Evolutionary conservation across 1,284 basidiomycete genomes (phyloP), one percentile per base, ranked within the genome.

Genomic region (Ustilago sp.): DNA sequence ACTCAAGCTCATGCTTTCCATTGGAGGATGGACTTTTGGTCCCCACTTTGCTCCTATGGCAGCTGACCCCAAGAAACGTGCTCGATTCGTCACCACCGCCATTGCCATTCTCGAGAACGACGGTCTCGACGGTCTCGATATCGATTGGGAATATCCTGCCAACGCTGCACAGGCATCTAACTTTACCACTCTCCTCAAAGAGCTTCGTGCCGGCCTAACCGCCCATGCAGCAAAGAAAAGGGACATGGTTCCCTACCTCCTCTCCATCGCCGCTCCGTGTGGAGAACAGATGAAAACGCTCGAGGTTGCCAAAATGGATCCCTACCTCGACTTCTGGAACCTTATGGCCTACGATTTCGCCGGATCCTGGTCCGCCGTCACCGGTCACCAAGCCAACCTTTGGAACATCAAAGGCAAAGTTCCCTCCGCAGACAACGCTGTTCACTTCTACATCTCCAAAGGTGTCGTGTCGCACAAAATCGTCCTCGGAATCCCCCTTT

Each of bases 81-180:
- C 89, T 11, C 90, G 87, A 6, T 98, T 97, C 81, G 92, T 94
- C 48, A 85, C 86, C 43, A 90, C 88, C 54, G 91, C 92, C 0
- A 90, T 95, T 41, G 88, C 89, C 63, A 84, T 95, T 8, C 89
- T 96, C 41, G 91, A 94, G 82, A 91, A 96, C 85, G 93, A 94
- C 69, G 94, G 93, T 0, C 90, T 98, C 45, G 94, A 96, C 78
- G 94, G 94, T 55, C 89, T 87, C 38, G 84, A 85, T 56, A 73
- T 94, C 34, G 93, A 94, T 86, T 94, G 94, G 83, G 93, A 95
- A 83, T 95, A 94, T 83, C 93, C 94, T 0, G 88, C 88, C 47
- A 90, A 92, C 77, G 89, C 90, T 19, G 88, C 88, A 5, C 91
- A 94, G 83, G 93, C 93, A 0, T 85, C 82, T 41, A 93, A 93